Percentiles rank a stretch among this genome's conserved stretches.
These are phyloP conservation scores for Wickerhamomyces queroliae DNA, from an alignment of 805 yeast genomes.

Conservation along the genomic window DNA sequence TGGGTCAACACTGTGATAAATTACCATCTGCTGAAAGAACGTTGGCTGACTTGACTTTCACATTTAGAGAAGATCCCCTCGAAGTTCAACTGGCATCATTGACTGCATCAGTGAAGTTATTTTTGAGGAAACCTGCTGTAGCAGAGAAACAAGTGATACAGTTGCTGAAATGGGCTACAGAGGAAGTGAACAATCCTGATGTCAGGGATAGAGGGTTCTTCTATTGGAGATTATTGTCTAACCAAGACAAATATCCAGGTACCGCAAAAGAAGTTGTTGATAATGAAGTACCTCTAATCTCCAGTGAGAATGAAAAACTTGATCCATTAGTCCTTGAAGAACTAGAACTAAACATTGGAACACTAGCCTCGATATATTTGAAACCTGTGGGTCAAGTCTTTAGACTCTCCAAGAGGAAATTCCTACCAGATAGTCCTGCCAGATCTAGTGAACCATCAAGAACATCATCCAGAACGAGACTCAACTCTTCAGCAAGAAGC, in stretches of 20 bases:
- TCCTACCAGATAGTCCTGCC: conserved; percentile 45
- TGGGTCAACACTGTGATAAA: conserved; percentile 60
- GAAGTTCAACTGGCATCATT: conserved; percentile 72
- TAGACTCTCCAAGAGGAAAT: conserved; percentile 50
- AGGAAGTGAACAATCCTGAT: conserved; percentile 76
- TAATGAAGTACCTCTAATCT: conserved; percentile 56
- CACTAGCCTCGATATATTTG: conserved; percentile 76
- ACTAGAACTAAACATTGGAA: conserved; percentile 74
- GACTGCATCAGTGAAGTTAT: conserved; percentile 70
- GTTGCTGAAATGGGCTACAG: conserved; percentile 63
- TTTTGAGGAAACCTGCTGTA: conserved; percentile 46
- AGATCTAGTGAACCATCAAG: conserved; percentile 22
- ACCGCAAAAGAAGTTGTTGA: conserved; percentile 50
- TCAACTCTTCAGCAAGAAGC: conserved; percentile 1
- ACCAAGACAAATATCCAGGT: conserved; percentile 33
- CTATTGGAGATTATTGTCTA: conserved; percentile 76
- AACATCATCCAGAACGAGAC: conserved; percentile 4
- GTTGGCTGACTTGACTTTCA: conserved; percentile 35
- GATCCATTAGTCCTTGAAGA: conserved; percentile 74
- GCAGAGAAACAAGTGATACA: conserved; percentile 54
- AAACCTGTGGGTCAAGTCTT: conserved; percentile 82
- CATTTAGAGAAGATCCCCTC: conserved; percentile 56
- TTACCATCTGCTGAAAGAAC: conserved; percentile 36
- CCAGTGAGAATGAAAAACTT: conserved; percentile 60
- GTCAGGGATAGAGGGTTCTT: conserved; percentile 78